Percentiles rank a stretch among this genome's conserved stretches.
Conservation (phyloP, 139 green algal genomes). For the Chlamydomonas applanata region DNA sequence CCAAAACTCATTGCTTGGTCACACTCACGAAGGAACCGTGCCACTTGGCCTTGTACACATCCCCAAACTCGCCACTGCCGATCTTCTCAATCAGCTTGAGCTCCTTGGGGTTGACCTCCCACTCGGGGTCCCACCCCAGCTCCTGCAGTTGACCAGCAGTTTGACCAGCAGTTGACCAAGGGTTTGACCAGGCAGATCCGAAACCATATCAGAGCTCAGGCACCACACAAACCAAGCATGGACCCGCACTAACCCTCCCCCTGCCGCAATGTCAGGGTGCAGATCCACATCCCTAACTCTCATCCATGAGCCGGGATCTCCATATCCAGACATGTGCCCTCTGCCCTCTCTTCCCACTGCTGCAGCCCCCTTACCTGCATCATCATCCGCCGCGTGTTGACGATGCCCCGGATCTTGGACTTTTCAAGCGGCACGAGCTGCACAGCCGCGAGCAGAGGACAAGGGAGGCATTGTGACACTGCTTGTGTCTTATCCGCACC, state of each 20-base stretch:
- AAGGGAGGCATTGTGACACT: not conserved
- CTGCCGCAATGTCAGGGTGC: too few relatives aligned
- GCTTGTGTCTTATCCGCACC: too few relatives aligned
- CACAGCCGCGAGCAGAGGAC: too few relatives aligned
- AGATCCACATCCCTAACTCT: too few relatives aligned
- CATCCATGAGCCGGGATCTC: too few relatives aligned
- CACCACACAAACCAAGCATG: too few relatives aligned
- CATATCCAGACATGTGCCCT: too few relatives aligned
- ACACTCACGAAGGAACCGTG: constrained; percentile 53
- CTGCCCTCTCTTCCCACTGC: not conserved
- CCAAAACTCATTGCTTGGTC: too few relatives aligned
- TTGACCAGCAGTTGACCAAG: not conserved
- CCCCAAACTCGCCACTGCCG: constrained; percentile 86
- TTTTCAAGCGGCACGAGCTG: constrained; percentile 66
- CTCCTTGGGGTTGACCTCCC: constrained; percentile 81
- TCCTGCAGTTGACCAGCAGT: constrained; percentile 24
- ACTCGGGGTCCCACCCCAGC: constrained; percentile 80
- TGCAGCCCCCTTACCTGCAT: constrained; percentile 5
- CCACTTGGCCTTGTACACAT: constrained; percentile 87
- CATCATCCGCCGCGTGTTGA: constrained; percentile 48
- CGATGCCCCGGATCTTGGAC: constrained; percentile 57
- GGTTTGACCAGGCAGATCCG: not conserved
- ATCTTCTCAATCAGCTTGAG: constrained; percentile 76
- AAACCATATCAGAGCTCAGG: too few relatives aligned
- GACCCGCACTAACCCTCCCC: too few relatives aligned